These are phyloP conservation scores for Globisporangium irregulare DNA, from an alignment of 352 stramenopile species.

Conservation along the genomic window DNA sequence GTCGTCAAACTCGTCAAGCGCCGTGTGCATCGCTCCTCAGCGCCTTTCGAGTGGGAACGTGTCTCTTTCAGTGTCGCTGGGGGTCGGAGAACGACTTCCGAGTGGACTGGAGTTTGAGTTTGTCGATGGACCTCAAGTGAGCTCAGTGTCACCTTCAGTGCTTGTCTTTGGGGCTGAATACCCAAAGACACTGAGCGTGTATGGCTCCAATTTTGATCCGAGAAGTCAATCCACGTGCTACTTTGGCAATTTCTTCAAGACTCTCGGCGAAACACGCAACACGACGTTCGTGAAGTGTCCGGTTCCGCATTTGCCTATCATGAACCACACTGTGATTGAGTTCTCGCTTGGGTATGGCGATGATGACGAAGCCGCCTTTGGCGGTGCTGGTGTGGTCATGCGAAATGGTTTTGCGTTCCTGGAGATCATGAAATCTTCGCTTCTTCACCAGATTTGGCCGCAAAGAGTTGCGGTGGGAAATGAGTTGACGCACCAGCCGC, in stretches of 20 bases:
- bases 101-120: slow-evolving; percentile 27
- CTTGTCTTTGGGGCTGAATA: slow-evolving; percentile 26
- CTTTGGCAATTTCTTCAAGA: slow-evolving; percentile 24
- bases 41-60: slow-evolving; percentile 13
- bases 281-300: slow-evolving; percentile 25
- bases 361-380: background rate
- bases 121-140: slow-evolving; percentile 13
- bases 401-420: slow-evolving; percentile 6
- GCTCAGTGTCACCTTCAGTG: slow-evolving; percentile 23
- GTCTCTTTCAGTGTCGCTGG: slow-evolving; percentile 19
- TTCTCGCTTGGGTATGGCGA: slow-evolving; percentile 19
- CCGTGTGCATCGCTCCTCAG: slow-evolving; percentile 21
- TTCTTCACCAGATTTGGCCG: slow-evolving; percentile 2
- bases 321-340: slow-evolving; percentile 23
- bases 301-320: slow-evolving; percentile 21
- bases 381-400: background rate
- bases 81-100: slow-evolving; percentile 11
- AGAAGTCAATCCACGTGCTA: slow-evolving; percentile 13
- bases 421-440: slow-evolving; percentile 13
- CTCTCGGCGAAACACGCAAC: slow-evolving; percentile 7
- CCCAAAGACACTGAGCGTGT: slow-evolving; percentile 20
- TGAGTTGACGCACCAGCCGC: background rate
- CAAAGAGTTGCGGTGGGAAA: background rate
- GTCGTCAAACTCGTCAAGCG: slow-evolving; percentile 20
- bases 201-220: slow-evolving; percentile 25